Conservation (phyloP, 164 flowering plant species). For the Berberis vulgaris region DNA sequence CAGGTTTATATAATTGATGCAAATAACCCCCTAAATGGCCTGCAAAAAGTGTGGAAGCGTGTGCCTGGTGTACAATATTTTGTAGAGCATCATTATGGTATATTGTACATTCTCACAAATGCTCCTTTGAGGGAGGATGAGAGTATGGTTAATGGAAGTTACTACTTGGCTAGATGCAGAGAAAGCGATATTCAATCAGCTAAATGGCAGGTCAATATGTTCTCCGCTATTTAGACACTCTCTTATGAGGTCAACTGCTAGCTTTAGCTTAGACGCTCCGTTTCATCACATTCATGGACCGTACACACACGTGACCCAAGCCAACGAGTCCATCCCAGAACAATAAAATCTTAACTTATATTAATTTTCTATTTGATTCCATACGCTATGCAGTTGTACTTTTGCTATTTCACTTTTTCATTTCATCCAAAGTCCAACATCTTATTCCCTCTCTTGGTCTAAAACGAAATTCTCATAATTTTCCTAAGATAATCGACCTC, state of each 20-base stretch:
- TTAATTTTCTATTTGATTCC: too few relatives aligned
- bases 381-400: too few relatives aligned
- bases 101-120: constrained; percentile 80
- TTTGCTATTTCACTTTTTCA: too few relatives aligned
- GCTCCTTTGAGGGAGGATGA: constrained; percentile 12
- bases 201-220: constrained; percentile 61
- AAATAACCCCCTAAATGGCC: constrained; percentile 31
- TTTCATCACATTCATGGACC: too few relatives aligned
- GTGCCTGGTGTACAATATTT: constrained; percentile 62
- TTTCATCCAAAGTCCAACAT: too few relatives aligned
- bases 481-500: too few relatives aligned
- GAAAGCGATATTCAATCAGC: constrained; percentile 35
- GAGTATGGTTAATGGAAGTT: constrained; percentile 21
- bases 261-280: too few relatives aligned
- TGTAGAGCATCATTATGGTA: constrained; percentile 78
- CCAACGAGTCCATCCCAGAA: too few relatives aligned
- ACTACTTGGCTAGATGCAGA: constrained; percentile 52
- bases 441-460: too few relatives aligned
- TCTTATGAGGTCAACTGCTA: neutral
- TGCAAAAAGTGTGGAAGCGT: constrained; percentile 52
- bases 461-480: too few relatives aligned
- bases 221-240: constrained; percentile 1
- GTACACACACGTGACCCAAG: too few relatives aligned
- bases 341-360: too few relatives aligned
- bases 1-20: constrained; percentile 82